A percentile compares a stretch with the other conserved stretches of the same genome.
phyloP scores from a whole-genome alignment of 371 early-diverging fungal genomes.

The Umbelopsis sp. region DNA sequence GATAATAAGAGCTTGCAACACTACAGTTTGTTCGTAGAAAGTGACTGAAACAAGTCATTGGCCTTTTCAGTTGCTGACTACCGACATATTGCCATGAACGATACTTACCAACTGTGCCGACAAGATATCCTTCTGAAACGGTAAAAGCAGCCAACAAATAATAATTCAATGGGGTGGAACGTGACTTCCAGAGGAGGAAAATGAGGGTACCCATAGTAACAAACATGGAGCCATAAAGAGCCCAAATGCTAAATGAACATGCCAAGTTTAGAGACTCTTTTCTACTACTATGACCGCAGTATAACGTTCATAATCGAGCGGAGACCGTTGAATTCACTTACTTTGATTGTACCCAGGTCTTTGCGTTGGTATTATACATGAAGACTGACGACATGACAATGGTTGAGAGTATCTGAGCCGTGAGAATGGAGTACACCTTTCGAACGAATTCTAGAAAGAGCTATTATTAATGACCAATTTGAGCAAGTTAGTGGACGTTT shows the following conservation, averaged over 20 bases:
- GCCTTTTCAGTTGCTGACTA: background rate
- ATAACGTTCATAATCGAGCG: background rate
- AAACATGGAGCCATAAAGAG: conserved; percentile 43
- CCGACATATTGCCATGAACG: conserved; percentile 24
- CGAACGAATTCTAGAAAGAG: conserved; percentile 64
- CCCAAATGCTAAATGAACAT: conserved; percentile 39
- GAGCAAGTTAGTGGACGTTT: background rate
- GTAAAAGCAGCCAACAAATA: conserved; percentile 70
- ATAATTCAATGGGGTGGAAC: conserved; percentile 69
- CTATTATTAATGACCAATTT: background rate
- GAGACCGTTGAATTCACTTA: conserved; percentile 27
- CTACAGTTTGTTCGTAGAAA: conserved; percentile 57
- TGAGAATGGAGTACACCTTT: conserved; percentile 83
- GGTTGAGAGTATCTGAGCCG: conserved; percentile 67
- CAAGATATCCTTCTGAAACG: conserved; percentile 62
- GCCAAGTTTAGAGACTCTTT: background rate
- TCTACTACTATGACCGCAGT: background rate
- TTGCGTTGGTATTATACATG: conserved; percentile 56
- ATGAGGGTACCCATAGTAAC: conserved; percentile 57
- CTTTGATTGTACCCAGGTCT: conserved; percentile 62
- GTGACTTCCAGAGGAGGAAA: conserved; percentile 63
- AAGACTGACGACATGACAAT: conserved; percentile 57
- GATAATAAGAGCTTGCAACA: conserved; percentile 75
- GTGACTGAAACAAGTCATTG: conserved; percentile 38
- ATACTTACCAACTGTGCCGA: conserved; percentile 64